Percentiles rank a stretch among this genome's conserved stretches.
phyloP scores from a whole-genome alignment of 2,329 filamentous ascomycete genomes.

The Cordyceps javanica region DNA sequence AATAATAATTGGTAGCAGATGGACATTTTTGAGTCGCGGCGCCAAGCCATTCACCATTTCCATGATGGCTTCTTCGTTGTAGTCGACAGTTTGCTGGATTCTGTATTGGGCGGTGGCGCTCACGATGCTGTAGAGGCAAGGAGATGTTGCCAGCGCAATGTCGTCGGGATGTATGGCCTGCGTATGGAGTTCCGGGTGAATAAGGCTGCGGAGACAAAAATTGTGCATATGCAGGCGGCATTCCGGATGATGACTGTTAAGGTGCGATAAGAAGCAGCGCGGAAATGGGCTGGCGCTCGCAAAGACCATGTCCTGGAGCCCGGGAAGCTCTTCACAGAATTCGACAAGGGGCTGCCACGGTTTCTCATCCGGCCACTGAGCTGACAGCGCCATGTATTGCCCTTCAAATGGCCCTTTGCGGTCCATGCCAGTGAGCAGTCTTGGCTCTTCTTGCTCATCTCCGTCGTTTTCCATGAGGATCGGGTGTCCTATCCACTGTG shows the following conservation, averaged over 20 bases:
- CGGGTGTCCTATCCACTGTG: not conserved
- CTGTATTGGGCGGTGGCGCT: not conserved
- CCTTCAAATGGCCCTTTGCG: not conserved
- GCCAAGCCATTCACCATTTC: not conserved
- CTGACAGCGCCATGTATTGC: not conserved
- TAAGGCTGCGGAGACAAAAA: not conserved
- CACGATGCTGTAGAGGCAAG: constrained; percentile 4
- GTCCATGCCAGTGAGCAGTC: not conserved
- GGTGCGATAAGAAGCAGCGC: constrained; percentile 1
- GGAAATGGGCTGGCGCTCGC: not conserved
- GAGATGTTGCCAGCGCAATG: not conserved
- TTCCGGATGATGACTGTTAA: not conserved
- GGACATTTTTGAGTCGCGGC: constrained; percentile 1
- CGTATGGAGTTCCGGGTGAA: not conserved
- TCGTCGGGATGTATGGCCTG: not conserved
- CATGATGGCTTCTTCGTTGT: constrained; percentile 1
- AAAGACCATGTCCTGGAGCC: constrained; percentile 1
- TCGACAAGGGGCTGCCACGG: not conserved
- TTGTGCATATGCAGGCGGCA: constrained; percentile 2
- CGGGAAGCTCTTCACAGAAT: not conserved
- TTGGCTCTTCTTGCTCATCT: constrained; percentile 2
- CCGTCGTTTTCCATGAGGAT: not conserved
- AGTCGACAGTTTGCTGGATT: not conserved
- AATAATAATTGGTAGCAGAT: not conserved
- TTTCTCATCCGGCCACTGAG: not conserved